Evolutionary conservation across 352 stramenopile genomes (phyloP), one percentile per base, ranked within the genome.

Genomic region (Thalassiosira mediterranea): DNA sequence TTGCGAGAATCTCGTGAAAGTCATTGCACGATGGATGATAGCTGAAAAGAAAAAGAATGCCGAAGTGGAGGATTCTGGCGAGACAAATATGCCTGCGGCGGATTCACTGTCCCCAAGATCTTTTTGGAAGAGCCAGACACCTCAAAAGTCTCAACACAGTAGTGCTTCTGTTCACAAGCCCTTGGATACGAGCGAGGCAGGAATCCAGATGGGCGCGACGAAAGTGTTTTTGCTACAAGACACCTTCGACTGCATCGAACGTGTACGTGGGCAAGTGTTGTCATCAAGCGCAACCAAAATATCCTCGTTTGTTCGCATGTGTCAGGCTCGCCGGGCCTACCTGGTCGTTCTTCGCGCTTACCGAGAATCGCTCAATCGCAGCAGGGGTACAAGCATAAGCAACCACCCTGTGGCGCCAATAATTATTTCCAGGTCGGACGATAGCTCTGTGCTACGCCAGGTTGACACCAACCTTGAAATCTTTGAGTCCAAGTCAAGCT

Each of bases 121-220:
- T n/a, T 77, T 77, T 26, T 77, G 68, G 68, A 77, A 77, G 29
- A 66, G 37, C 59, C 49, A 71, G 8, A 25, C 28, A 59, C 46
- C 64, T 15, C 26, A 53, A 21, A 63, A 72, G 28, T 21, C 34
- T 32, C 47, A 37, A 21, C 15, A 26, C 10, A 44, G 28, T 15
- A 76, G 17, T 53, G 3, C 26, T 23, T 1, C 51, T 15, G 29
- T 58, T 17, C 48, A 64, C 48, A 64, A 34, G 40, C 15, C 15
- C 5, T 21, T 23, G 7, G 44, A 53, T 79, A 15, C 76, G 59
- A 38, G 80, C 31, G 58, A 10, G 8, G 69, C 81, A 88, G 84
- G 94, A 67, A 79, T 98, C 91, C 90, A 95, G 75, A 84, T 94
- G 49, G 90, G 90, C 1, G 81, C 81, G 64, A 88, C 84, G 10